phyloP scores from a whole-genome alignment of 1,284 basidiomycete genomes.

The Rugosomyces carneus region DNA sequence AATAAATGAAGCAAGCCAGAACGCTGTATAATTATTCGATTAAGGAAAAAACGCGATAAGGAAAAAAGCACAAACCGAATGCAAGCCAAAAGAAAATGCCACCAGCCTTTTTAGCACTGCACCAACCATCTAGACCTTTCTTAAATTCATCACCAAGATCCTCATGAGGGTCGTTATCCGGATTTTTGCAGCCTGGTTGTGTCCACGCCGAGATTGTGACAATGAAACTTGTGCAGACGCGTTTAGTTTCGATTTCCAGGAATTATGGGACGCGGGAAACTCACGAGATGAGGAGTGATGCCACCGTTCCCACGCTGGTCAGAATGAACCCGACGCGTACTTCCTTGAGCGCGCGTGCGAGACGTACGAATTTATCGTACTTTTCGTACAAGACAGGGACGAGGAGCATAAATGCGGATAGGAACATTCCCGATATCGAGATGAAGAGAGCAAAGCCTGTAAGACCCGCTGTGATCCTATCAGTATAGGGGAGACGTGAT shows the following conservation, averaged over 20 bases:
- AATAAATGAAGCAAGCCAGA: slow-evolving; percentile 59
- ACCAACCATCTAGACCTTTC: slow-evolving; percentile 70
- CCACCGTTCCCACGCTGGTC: slow-evolving; percentile 55
- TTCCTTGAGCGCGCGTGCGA: slow-evolving; percentile 77
- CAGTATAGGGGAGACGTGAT: slow-evolving; percentile 3
- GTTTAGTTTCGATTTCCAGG: not conserved
- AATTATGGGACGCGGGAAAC: slow-evolving; percentile 21
- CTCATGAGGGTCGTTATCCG: slow-evolving; percentile 65
- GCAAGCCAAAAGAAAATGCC: slow-evolving; percentile 85
- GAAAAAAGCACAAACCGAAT: slow-evolving; percentile 40
- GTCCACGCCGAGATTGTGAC: slow-evolving; percentile 74
- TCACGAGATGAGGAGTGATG: slow-evolving; percentile 70
- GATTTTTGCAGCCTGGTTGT: slow-evolving; percentile 78
- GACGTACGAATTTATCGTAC: slow-evolving; percentile 69
- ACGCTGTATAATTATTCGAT: slow-evolving; percentile 33
- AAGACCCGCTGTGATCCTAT: slow-evolving; percentile 59
- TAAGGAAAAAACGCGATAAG: slow-evolving; percentile 9
- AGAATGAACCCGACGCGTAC: slow-evolving; percentile 78
- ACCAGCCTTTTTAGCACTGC: slow-evolving; percentile 84
- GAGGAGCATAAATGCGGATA: slow-evolving; percentile 65
- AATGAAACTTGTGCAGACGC: slow-evolving; percentile 46
- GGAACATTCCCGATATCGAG: slow-evolving; percentile 61
- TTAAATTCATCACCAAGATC: slow-evolving; percentile 64
- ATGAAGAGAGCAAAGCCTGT: slow-evolving; percentile 82
- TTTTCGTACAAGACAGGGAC: slow-evolving; percentile 83